Percentiles rank a stretch among this genome's conserved stretches.
Conservation (phyloP, 2,329 filamentous ascomycete species). For the Fusarium proliferatum region DNA sequence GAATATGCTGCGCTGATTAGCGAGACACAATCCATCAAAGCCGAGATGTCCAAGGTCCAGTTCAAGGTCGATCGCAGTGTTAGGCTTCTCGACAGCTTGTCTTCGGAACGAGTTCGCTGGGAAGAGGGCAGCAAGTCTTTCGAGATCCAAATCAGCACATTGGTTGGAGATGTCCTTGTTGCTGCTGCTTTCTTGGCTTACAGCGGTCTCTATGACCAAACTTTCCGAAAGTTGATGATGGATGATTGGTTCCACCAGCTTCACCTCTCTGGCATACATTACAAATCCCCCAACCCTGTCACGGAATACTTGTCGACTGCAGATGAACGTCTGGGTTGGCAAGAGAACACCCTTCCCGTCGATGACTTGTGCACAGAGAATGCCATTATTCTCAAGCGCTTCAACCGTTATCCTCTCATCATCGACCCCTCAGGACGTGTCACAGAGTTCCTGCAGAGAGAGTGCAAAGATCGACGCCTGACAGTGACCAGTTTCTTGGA, state of each 20-base stretch:
- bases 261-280: conserved; percentile 89
- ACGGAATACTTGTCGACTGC: conserved; percentile 97
- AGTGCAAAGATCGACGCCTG: conserved; percentile 91
- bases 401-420: conserved; percentile 98
- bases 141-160: conserved; percentile 95
- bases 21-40: conserved; percentile 96
- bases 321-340: conserved; percentile 94
- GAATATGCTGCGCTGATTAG: conserved; percentile 97
- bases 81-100: conserved; percentile 91
- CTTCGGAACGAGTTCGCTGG: conserved; percentile 93
- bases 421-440: conserved; percentile 97
- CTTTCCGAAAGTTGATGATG: conserved; percentile 96
- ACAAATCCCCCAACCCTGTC: conserved; percentile 92
- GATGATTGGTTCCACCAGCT: conserved; percentile 98
- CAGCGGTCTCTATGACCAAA: conserved; percentile 96
- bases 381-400: conserved; percentile 95
- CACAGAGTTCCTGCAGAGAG: conserved; percentile 93
- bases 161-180: conserved; percentile 94
- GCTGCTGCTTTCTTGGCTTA: conserved; percentile 98
- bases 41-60: conserved; percentile 94
- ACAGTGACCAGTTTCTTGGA: conserved; percentile 99
- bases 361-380: conserved; percentile 99
- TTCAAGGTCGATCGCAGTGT: conserved; percentile 99
- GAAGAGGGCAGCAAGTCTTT: conserved; percentile 98
- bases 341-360: conserved; percentile 91